Evolutionary conservation across 2,329 filamentous ascomycete genomes (phyloP).

Genomic region (Bipolaris oryzae): DNA sequence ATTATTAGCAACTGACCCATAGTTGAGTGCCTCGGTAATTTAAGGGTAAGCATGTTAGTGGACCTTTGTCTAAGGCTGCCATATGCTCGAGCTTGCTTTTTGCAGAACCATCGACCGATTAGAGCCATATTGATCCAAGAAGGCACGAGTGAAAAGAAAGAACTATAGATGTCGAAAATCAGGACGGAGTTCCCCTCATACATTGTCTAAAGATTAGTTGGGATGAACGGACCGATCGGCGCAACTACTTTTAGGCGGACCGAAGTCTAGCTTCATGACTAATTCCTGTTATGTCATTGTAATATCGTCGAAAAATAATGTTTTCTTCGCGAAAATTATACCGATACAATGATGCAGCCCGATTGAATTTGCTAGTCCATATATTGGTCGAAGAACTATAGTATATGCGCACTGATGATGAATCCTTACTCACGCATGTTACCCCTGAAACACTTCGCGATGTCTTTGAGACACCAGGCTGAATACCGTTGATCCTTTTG

Average conservation of each 20-base stretch:
- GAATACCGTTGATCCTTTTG: constrained; percentile 42
- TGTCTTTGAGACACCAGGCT: constrained; percentile 21
- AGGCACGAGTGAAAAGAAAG: neutral
- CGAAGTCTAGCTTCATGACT: neutral
- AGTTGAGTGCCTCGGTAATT: neutral
- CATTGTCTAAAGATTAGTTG: neutral
- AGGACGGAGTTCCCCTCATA: neutral
- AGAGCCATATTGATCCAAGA: neutral
- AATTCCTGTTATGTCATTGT: neutral
- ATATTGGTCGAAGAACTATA: neutral
- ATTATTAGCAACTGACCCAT: neutral
- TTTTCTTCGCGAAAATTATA: neutral
- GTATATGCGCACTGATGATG: neutral
- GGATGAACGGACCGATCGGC: neutral
- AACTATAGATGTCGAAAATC: no score
- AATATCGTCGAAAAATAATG: neutral
- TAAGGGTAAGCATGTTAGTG: neutral
- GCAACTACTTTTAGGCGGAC: neutral
- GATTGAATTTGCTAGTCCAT: neutral
- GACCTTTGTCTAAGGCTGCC: neutral
- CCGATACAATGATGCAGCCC: neutral
- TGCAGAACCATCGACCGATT: neutral
- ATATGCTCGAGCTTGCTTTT: neutral
- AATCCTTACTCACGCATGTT: neutral
- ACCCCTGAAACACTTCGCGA: neutral